Evolutionary conservation across 345 rosid genomes (phyloP).

Genomic region (Populus pruinosa): DNA sequence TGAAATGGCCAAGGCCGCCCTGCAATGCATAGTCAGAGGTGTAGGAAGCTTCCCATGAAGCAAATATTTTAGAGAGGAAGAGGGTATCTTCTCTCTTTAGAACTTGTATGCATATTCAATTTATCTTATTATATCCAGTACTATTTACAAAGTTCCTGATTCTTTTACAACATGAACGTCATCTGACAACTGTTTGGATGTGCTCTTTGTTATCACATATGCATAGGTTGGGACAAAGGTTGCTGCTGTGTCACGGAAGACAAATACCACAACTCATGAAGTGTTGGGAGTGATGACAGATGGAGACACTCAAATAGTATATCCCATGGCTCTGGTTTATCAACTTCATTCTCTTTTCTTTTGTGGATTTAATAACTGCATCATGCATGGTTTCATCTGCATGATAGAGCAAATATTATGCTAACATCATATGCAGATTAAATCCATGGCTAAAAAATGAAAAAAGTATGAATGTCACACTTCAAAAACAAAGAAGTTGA

Average conservation of each 20-base stretch:
- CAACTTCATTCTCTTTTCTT: background rate
- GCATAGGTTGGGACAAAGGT: conserved; percentile 83
- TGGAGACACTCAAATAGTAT: conserved; percentile 78
- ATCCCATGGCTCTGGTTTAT: conserved; percentile 20
- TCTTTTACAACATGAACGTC: background rate
- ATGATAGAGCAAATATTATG: background rate
- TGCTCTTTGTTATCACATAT: conserved; percentile 1
- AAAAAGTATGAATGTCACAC: background rate
- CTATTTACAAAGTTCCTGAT: background rate
- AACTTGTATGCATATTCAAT: background rate
- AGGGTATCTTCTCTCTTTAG: background rate
- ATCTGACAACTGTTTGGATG: conserved; percentile 2
- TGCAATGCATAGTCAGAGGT: background rate
- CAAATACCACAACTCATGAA: conserved; percentile 95
- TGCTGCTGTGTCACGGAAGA: conserved; percentile 92
- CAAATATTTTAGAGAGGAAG: background rate
- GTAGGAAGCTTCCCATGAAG: background rate
- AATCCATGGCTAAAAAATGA: background rate
- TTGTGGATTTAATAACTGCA: background rate
- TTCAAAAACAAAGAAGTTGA: background rate
- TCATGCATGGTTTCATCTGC: background rate
- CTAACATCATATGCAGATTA: background rate
- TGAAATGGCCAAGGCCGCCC: background rate
- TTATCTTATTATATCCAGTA: background rate
- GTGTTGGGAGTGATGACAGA: conserved; percentile 82